These are phyloP conservation scores for Eutypa lata DNA, from an alignment of 2,329 filamentous ascomycete genomes.

Conservation along the genomic window DNA sequence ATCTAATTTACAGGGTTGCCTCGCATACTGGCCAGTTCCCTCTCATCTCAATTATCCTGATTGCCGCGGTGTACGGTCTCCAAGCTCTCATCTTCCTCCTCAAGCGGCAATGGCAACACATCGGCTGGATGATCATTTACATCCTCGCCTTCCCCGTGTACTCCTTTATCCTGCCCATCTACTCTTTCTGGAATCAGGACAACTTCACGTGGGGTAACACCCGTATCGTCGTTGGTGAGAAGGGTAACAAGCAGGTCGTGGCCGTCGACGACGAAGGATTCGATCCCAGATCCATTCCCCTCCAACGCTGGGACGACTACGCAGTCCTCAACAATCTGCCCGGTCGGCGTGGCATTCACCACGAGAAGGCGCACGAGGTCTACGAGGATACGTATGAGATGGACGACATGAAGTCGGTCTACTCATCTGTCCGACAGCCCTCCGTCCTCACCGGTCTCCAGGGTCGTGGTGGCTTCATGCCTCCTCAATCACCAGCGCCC, in stretches of 20 bases:
- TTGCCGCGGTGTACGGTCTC: slow-evolving; percentile 90
- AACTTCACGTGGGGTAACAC: slow-evolving; percentile 99
- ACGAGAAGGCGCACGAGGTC: slow-evolving; percentile 60
- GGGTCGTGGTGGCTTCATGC: slow-evolving; percentile 69
- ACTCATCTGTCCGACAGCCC: slow-evolving; percentile 85
- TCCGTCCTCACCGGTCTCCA: slow-evolving; percentile 86
- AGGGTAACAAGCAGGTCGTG: slow-evolving; percentile 85
- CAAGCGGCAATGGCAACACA: slow-evolving; percentile 96
- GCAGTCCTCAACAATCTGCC: slow-evolving; percentile 82
- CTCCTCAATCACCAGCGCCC: slow-evolving; percentile 75
- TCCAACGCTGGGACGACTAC: slow-evolving; percentile 98
- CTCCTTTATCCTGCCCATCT: slow-evolving; percentile 85
- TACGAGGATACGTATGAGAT: slow-evolving; percentile 87
- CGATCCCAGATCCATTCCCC: slow-evolving; percentile 86
- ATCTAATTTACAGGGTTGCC: slow-evolving; percentile 78
- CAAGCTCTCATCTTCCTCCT: slow-evolving; percentile 96
- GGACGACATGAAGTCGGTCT: slow-evolving; percentile 96
- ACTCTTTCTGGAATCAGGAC: slow-evolving; percentile 99
- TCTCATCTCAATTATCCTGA: slow-evolving; percentile 80
- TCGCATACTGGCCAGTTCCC: slow-evolving; percentile 73
- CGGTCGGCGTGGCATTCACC: slow-evolving; percentile 73
- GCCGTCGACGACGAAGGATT: slow-evolving; percentile 82
- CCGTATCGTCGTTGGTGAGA: slow-evolving; percentile 92
- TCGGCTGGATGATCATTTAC: slow-evolving; percentile 99
- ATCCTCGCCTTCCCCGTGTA: slow-evolving; percentile 93